These are phyloP conservation scores for Scheffersomyces ergatensis DNA, from an alignment of 805 yeast species.

Conservation along the genomic window DNA sequence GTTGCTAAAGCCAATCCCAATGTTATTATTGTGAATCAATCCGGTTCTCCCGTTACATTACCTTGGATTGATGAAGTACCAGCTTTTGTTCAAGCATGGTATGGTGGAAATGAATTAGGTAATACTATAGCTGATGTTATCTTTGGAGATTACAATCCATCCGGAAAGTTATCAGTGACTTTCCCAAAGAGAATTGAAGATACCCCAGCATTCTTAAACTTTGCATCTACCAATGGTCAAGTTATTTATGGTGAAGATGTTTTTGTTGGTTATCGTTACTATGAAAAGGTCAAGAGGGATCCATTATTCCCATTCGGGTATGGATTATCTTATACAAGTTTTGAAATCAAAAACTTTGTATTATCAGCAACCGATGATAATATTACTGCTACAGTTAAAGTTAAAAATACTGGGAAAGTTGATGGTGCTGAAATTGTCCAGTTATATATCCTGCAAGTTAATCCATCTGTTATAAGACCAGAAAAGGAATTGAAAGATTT, in stretches of 20 bases:
- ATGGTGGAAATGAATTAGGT: slow-evolving; percentile 54
- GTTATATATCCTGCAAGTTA: slow-evolving; percentile 42
- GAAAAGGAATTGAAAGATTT: slow-evolving; percentile 61
- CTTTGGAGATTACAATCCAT: slow-evolving; percentile 58
- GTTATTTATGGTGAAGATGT: slow-evolving; percentile 57
- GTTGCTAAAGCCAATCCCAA: slow-evolving; percentile 25
- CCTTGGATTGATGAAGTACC: slow-evolving; percentile 30
- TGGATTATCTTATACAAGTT: slow-evolving; percentile 60
- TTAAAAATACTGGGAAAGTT: slow-evolving; percentile 45
- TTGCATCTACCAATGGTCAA: slow-evolving; percentile 25
- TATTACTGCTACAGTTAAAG: slow-evolving; percentile 33
- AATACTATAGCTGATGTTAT: slow-evolving; percentile 59
- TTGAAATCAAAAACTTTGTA: slow-evolving; percentile 37
- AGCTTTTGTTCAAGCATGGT: slow-evolving; percentile 48
- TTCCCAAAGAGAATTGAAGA: slow-evolving; percentile 20
- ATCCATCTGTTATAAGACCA: slow-evolving; percentile 48
- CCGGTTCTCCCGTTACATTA: slow-evolving; percentile 31
- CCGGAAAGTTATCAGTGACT: slow-evolving; percentile 46
- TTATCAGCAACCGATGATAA: slow-evolving; percentile 25
- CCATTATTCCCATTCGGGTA: slow-evolving; percentile 62
- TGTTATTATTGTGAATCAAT: slow-evolving; percentile 30
- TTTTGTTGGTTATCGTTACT: slow-evolving; percentile 61
- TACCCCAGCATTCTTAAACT: slow-evolving; percentile 28
- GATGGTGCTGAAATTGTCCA: slow-evolving; percentile 59
- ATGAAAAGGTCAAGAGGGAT: slow-evolving; percentile 47